Evolutionary conservation across 2,329 filamentous ascomycete genomes (phyloP), one percentile per base, ranked within the genome.

Genomic region (Sarocladiaceae sp.): DNA sequence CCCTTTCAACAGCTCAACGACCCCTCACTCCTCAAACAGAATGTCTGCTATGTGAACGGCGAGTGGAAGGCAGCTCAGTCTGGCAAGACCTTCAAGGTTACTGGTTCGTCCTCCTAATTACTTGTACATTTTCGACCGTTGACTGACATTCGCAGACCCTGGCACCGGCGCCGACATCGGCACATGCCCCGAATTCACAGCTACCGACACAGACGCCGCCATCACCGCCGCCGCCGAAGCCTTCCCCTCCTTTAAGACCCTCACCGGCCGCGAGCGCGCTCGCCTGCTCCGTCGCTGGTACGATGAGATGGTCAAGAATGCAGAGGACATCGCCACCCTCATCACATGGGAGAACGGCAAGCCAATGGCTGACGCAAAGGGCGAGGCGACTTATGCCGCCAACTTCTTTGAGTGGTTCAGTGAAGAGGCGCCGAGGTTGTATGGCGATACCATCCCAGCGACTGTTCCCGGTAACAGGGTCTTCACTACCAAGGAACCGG

Each of bases 331-430:
- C 24, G 85, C 87, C 6, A 87, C 74, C 48, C 73, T 95, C 49
- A 89, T 95, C 57, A 93, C 88, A 31, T 87, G 84, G 81, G 88
- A 95, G 69, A 94, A 94, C 53, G 88, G 88, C 51, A 95, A 95
- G 70, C 86, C 88, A 2, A 58, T 85, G 21, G 78, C 84, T 23
- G 85, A 90, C 58, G 82, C 85, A 27, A 79, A 78, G 58, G 82
- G 80, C 29, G 85, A 90, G 66, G 78, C 82, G 6, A 69, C 72
- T 27, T 89, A 89, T 55, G 84, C 85, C 7, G 80, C 85, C 47
- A 80, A 73, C 60, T 90, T 88, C 62, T 78, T 88, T 49, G 83
- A 88, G 63, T 90, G 85, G 85, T 90, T 89, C 63, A 80, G 77
- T 50, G 86, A 88, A 61, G 85, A 89, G 66, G 86, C 85, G 3